Evolutionary conservation across 106 monocot genomes (phyloP).

Genomic region (Platanthera guangdongensis): DNA sequence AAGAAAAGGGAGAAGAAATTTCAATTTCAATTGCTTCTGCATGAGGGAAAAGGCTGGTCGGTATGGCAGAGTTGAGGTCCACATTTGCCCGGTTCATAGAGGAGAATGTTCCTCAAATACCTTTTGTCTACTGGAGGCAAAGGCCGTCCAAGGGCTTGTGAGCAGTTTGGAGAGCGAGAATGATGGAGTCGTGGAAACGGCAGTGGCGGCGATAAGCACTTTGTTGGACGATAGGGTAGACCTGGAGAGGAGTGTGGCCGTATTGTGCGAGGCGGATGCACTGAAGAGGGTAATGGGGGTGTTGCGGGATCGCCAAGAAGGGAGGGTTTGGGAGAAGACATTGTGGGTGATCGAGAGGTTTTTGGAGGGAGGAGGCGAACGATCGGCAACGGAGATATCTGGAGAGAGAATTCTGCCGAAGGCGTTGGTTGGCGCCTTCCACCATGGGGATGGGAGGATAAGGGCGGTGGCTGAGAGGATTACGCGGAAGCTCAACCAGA

Average conservation of each 20-base stretch:
- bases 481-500: slow-evolving; percentile 21
- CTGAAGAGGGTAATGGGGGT: slow-evolving; percentile 27
- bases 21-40: slow-evolving; percentile 13
- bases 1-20: slow-evolving; percentile 10
- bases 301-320: slow-evolving; percentile 26
- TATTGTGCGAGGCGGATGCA: slow-evolving; percentile 19
- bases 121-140: slow-evolving; percentile 51
- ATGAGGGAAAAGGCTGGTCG: slow-evolving; percentile 2
- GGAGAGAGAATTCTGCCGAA: slow-evolving; percentile 26
- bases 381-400: slow-evolving; percentile 15
- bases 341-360: slow-evolving; percentile 62
- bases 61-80: neutral
- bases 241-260: slow-evolving; percentile 24
- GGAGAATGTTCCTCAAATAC: slow-evolving; percentile 39
- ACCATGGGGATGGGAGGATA: slow-evolving; percentile 22
- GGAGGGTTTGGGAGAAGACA: slow-evolving; percentile 22
- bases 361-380: slow-evolving; percentile 28
- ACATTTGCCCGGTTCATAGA: slow-evolving; percentile 42
- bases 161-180: slow-evolving; percentile 40
- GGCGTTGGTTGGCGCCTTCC: slow-evolving; percentile 31
- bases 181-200: slow-evolving; percentile 38
- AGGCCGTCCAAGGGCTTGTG: slow-evolving; percentile 37
- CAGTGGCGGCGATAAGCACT: slow-evolving; percentile 44
- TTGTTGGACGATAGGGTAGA: slow-evolving; percentile 51
- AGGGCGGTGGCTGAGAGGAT: slow-evolving; percentile 40